A percentile compares a stretch with the other conserved stretches of the same genome.
Conservation (phyloP, 2,329 filamentous ascomycete genomes). For the Fusarium duplospermum region DNA sequence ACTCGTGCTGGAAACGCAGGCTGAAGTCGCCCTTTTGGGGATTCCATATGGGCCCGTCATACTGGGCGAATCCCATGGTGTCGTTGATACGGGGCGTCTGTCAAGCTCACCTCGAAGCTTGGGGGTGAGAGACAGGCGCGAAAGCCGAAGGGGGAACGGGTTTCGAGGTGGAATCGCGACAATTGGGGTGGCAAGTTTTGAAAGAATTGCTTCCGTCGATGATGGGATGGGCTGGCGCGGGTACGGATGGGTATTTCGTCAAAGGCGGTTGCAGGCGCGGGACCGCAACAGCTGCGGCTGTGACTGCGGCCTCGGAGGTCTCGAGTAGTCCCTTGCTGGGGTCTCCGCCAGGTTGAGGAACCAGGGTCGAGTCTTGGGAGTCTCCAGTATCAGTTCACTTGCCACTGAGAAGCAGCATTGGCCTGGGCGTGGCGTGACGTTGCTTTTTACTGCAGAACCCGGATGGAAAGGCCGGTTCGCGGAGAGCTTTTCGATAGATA, state of each 20-base stretch:
- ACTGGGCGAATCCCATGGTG: conserved; percentile 64
- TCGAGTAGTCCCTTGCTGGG: conserved; percentile 17
- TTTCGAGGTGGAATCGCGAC: conserved; percentile 17
- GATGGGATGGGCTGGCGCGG: conserved; percentile 9
- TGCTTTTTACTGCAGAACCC: conserved; percentile 7
- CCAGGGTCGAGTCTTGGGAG: conserved; percentile 21
- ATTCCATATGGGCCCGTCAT: conserved; percentile 69
- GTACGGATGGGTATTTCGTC: conserved; percentile 25
- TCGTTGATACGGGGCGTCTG: conserved; percentile 20
- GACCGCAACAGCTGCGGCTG: conserved; percentile 12
- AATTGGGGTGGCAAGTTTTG: conserved; percentile 7
- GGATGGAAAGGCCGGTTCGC: conserved; percentile 18
- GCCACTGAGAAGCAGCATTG: conserved; percentile 26
- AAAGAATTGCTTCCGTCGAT: conserved; percentile 2
- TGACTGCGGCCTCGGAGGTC: conserved; percentile 29
- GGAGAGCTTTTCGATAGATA: neutral
- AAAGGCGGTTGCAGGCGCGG: conserved; percentile 29
- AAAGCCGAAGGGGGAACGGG: conserved; percentile 13
- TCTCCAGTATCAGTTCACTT: conserved; percentile 7
- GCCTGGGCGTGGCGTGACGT: conserved; percentile 20
- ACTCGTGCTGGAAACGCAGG: conserved; percentile 75
- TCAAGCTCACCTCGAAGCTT: conserved; percentile 31
- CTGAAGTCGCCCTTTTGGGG: conserved; percentile 68
- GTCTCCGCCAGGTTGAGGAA: conserved; percentile 28
- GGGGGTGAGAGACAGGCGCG: conserved; percentile 16